Base-by-base conservation (phyloP, 805 yeast genomes). In the Lipomyces sp. region DNA sequence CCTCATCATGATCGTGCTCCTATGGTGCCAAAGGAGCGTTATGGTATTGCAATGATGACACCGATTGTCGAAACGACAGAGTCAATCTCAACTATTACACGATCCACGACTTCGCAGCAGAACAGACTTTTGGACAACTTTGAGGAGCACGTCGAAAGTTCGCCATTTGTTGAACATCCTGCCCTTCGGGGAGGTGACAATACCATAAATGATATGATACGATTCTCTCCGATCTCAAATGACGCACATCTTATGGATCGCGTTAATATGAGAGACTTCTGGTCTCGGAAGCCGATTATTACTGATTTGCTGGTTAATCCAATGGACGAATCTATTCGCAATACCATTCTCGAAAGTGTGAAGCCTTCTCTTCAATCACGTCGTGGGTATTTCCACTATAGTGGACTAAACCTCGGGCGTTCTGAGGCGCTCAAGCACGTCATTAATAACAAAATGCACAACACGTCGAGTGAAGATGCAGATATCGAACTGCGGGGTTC, bases 261-360 rank as follows among this genome's bases (percentile, higher is more conserved):
- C 35, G 32, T 18, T 3, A 30, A 51, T 59, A 7, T 39, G 15
- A 42, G 18, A n/a, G 35, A 45, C 10, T 4, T 67, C 10, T 67
- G 70, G 70, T 29, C 29, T 2, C 37, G 39, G 11, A 53, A 59
- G 29, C 70, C 71, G 2, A 32, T 67, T 7, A 64, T 72, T n/a
- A 29, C 34, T 24, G 73, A 53, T 18, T 69, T 64, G 45, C 69
- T 65, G 75, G 45, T 75, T 73, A n/a, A 82, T 57, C 88, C 93
- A 2, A 77, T 83, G 54, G 86, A 83, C 73, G 74, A 75, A 3
- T 70, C 69, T 0, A 68, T 85, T 32, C 80, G 84, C 66, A 72
- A 69, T 5, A 70, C 75, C 4, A 75, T 86, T 7, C 66, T 87
- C 18, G 69, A 76, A 11, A 76, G 75, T 1, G 67, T 86, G 15